Evolutionary conservation across 371 early-diverging fungal species (phyloP).

Genomic region (Nematocida parisii): DNA sequence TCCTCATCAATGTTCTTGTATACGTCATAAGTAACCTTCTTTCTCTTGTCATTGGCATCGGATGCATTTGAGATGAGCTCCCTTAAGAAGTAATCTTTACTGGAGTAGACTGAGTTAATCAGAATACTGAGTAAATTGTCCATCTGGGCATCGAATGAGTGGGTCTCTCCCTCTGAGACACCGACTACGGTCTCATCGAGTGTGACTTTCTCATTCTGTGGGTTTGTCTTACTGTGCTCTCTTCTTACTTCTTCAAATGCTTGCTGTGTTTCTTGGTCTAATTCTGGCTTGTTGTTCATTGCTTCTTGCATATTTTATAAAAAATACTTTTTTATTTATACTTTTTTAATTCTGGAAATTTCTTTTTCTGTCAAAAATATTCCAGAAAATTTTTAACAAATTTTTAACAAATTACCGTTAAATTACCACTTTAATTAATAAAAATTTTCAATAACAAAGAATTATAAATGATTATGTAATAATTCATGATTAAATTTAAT

Average conservation of each 20-base stretch:
- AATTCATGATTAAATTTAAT: too few relatives aligned
- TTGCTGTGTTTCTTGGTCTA: conserved; percentile 47
- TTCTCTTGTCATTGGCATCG: conserved; percentile 89
- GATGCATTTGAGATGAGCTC: conserved; percentile 87
- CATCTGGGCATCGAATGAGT: conserved; percentile 79
- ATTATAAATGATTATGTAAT: too few relatives aligned
- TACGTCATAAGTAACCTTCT: conserved; percentile 74
- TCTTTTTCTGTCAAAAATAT: conserved; percentile 25
- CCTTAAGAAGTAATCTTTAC: conserved; percentile 87
- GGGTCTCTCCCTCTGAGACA: conserved; percentile 61
- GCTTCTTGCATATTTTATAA: conserved; percentile 6
- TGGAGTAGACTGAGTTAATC: conserved; percentile 80
- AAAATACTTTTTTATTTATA: conserved; percentile 39
- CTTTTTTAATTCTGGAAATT: conserved; percentile 43
- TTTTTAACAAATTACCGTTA: not conserved
- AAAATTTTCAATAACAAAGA: too few relatives aligned
- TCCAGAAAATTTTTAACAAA: not conserved
- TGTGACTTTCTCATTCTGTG: not conserved
- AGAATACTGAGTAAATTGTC: conserved; percentile 83
- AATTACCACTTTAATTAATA: too few relatives aligned
- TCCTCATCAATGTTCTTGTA: conserved; percentile 72
- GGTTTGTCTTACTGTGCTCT: conserved; percentile 9
- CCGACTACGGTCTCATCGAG: conserved; percentile 21
- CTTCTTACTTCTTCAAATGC: conserved; percentile 51
- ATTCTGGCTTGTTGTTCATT: conserved; percentile 23